Percentiles rank a stretch among this genome's conserved stretches.
phyloP scores from a whole-genome alignment of 345 rosid species.

The Noccaea caerulescens region DNA sequence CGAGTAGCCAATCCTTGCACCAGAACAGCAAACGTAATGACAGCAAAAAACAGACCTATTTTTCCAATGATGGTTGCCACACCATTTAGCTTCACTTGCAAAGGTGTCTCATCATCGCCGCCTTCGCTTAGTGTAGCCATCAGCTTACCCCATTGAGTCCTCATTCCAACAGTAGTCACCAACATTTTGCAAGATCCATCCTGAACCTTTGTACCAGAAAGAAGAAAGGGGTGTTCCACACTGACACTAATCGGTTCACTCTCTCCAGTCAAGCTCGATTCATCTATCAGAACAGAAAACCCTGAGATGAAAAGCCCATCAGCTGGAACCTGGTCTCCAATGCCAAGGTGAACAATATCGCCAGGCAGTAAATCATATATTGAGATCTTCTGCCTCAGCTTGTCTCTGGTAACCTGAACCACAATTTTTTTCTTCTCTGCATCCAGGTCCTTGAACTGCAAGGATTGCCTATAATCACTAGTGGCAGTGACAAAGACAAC shows the following conservation, averaged over 20 bases:
- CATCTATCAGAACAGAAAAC: constrained; percentile 63
- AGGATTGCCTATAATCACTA: constrained; percentile 70
- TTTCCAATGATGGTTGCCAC: constrained; percentile 83
- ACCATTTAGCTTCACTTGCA: constrained; percentile 80
- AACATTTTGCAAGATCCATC: constrained; percentile 85
- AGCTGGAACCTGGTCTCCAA: constrained; percentile 81
- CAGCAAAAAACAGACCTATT: constrained; percentile 76
- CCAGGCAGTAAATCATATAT: constrained; percentile 79
- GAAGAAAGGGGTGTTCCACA: constrained; percentile 59
- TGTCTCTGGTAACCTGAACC: constrained; percentile 66
- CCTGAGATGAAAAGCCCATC: constrained; percentile 74
- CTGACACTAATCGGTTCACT: constrained; percentile 59
- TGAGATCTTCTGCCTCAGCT: constrained; percentile 59
- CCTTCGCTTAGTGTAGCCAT: constrained; percentile 83
- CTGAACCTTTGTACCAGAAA: constrained; percentile 77
- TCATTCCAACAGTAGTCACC: constrained; percentile 86
- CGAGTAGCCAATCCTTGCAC: constrained; percentile 69
- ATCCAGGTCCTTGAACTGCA: constrained; percentile 74
- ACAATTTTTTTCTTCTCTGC: constrained; percentile 62
- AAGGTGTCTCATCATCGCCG: constrained; percentile 83
- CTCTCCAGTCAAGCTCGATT: constrained; percentile 77
- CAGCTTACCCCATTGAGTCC: constrained; percentile 88
- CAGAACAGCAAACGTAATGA: constrained; percentile 74
- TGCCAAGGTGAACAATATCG: constrained; percentile 70
- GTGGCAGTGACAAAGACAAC: constrained; percentile 75